Base-by-base conservation (phyloP, 208 protist species). In the Leishmania amazonensis region DNA sequence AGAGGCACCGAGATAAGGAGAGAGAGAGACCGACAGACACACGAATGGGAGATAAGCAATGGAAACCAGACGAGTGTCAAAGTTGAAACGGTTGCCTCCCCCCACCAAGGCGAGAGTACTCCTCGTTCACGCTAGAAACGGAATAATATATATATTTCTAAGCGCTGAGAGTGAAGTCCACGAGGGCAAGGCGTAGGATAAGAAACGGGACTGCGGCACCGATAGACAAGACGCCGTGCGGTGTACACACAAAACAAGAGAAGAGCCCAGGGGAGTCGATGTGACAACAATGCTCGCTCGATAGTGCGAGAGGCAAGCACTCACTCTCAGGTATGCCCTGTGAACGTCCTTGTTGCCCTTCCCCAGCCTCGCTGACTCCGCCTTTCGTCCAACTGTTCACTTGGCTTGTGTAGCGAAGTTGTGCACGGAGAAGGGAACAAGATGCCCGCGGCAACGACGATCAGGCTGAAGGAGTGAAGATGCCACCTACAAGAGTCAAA, bases 341-440 rank as follows among this genome's bases (percentile, higher is more conserved):
- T 35, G 11, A 35, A 68, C 2, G 15, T 62, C 57, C 24, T 4
- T 49, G 28, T 38, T 21, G 9, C 31, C 21, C 15, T 42, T 5
- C 0, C 67, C 40, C 19, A 8, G 42, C 77, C 38, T 40, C 60
- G 53, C 38, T 84, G 57, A 53, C 60, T 81, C 68, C 90, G 89
- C 38, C 89, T 80, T 81, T 97, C 89, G 62, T 93, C 38, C 9
- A 1, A 38, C 47, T 24, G 42, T 60, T 9, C 24, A 76, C 4
- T 85, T n/a, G 81, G 74, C 78, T 95, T 91, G 49, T 98, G 94
- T 9, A 90, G 87, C 78, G 40, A 72, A 31, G 38, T 5, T 17
- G 17, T 45, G 40, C 17, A n/a, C 31, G 21, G 3, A 28, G 24
- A 47, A 38, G 21, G 8, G 40, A 7, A 49, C 31, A 47, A 45